Evolutionary conservation across 1,139 yeast genomes (phyloP).

Genomic region (Pichia sp.): DNA sequence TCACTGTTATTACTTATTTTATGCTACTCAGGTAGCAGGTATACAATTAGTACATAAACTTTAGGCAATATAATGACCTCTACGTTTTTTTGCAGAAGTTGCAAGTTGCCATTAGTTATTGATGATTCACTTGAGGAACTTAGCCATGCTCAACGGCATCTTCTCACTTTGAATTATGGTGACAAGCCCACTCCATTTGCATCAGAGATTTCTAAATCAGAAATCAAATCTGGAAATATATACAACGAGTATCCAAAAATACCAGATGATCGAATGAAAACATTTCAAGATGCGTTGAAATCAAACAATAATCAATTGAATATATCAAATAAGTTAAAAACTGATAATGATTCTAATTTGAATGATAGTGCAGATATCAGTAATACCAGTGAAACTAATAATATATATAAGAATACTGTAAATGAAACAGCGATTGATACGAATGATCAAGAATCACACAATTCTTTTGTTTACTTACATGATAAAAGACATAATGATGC

Average conservation of each 20-base stretch:
- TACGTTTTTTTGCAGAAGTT: constrained; percentile 45
- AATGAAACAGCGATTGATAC: too few relatives aligned
- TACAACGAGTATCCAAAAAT: constrained; percentile 28
- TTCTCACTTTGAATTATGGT: constrained; percentile 32
- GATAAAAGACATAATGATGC: constrained; percentile 7
- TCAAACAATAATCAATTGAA: constrained; percentile 5
- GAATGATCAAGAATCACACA: too few relatives aligned
- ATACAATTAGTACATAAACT: too few relatives aligned
- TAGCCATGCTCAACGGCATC: constrained; percentile 46
- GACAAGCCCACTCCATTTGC: not conserved
- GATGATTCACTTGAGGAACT: constrained; percentile 49
- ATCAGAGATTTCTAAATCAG: not conserved
- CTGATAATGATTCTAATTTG: too few relatives aligned
- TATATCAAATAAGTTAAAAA: too few relatives aligned
- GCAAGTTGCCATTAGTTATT: constrained; percentile 51
- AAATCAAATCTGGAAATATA: constrained; percentile 15
- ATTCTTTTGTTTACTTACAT: constrained; percentile 11
- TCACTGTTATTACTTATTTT: too few relatives aligned
- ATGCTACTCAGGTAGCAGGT: too few relatives aligned
- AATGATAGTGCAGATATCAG: too few relatives aligned
- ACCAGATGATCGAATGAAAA: constrained; percentile 23
- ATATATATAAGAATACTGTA: too few relatives aligned
- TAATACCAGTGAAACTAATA: not conserved
- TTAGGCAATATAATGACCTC: too few relatives aligned
- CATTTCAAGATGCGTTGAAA: constrained; percentile 27